phyloP scores from a whole-genome alignment of 2,329 filamentous ascomycete species.

The Alternaria incomplexa region DNA sequence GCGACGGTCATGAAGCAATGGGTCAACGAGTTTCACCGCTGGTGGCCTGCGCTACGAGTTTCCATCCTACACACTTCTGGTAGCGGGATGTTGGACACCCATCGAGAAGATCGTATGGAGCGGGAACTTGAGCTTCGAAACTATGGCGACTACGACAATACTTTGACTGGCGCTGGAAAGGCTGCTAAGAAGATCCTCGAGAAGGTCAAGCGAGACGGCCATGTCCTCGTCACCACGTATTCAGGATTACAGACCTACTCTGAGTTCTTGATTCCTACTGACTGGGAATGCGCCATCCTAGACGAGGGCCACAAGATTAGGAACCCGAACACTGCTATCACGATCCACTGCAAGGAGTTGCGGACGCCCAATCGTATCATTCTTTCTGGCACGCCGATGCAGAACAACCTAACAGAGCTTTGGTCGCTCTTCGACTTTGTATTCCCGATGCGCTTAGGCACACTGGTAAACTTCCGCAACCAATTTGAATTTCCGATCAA shows the following conservation, averaged over 20 bases:
- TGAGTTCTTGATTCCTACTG: constrained; percentile 77
- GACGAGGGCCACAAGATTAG: constrained; percentile 99
- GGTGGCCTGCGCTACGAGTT: constrained; percentile 98
- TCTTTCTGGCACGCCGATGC: constrained; percentile 94
- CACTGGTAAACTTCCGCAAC: constrained; percentile 84
- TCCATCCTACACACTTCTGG: constrained; percentile 95
- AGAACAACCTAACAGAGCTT: constrained; percentile 92
- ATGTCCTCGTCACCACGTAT: constrained; percentile 95
- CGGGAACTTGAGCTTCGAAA: constrained; percentile 60
- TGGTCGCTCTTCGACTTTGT: constrained; percentile 99
- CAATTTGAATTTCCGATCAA: constrained; percentile 95
- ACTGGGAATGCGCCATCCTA: constrained; percentile 93
- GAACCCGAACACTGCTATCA: constrained; percentile 94
- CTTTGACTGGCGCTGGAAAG: constrained; percentile 64
- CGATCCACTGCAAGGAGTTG: constrained; percentile 92
- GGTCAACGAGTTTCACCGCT: constrained; percentile 97
- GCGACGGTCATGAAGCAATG: constrained; percentile 96
- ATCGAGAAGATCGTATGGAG: constrained; percentile 66
- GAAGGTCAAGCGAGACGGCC: constrained; percentile 80
- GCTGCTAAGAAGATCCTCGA: constrained; percentile 82
- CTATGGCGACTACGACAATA: constrained; percentile 54
- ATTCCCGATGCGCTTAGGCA: constrained; percentile 93
- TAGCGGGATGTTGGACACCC: constrained; percentile 90
- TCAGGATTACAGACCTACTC: constrained; percentile 93
- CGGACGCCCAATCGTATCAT: constrained; percentile 90